phyloP scores from a whole-genome alignment of 2,329 filamentous ascomycete genomes.

The Chaetomium olivaceum region DNA sequence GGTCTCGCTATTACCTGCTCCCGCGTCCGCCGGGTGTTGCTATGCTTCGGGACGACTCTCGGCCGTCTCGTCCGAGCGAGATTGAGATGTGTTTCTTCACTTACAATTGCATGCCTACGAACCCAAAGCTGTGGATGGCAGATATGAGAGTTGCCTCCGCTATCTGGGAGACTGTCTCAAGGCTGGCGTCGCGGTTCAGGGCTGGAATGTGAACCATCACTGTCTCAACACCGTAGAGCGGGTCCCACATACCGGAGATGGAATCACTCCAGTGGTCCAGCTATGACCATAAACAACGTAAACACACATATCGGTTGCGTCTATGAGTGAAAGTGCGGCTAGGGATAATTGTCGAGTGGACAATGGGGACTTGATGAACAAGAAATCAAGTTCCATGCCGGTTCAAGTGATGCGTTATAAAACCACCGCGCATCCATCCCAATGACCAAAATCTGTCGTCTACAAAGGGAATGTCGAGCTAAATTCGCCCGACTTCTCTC shows the following conservation, averaged over 20 bases:
- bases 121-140: neutral
- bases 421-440: neutral
- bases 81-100: constrained; percentile 1
- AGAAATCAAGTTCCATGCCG: neutral
- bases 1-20: neutral
- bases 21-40: neutral
- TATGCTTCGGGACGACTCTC: constrained; percentile 25
- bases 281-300: neutral
- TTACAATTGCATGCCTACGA: constrained; percentile 13
- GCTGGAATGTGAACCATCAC: constrained; percentile 18
- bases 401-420: neutral
- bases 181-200: constrained; percentile 1
- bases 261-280: neutral
- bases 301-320: too few relatives aligned
- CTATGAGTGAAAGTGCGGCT: neutral
- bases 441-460: neutral
- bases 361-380: neutral
- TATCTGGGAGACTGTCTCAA: constrained; percentile 6
- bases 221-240: constrained; percentile 1
- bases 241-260: constrained; percentile 4
- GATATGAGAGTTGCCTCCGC: neutral
- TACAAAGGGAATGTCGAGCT: neutral
- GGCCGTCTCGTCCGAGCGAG: constrained; percentile 7
- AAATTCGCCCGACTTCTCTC: neutral
- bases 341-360: neutral